Percentiles rank a stretch among this genome's conserved stretches.
phyloP scores from a whole-genome alignment of 73 alveolate species.

The Effrenium voratum region DNA sequence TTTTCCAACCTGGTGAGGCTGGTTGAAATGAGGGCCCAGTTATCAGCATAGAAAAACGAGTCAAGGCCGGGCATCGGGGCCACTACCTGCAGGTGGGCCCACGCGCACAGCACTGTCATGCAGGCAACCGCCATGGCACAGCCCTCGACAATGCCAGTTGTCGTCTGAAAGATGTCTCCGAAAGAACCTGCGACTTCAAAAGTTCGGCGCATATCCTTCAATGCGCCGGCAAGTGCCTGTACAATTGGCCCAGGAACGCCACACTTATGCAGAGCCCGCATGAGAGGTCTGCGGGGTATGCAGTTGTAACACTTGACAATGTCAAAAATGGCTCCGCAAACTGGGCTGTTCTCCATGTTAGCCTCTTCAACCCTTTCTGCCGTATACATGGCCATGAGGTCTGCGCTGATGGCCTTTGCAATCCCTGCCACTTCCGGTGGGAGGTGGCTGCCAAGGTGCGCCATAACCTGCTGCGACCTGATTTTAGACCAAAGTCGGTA shows the following conservation, averaged over 20 bases:
- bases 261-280: not conserved
- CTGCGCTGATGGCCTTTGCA: not conserved
- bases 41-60: too few relatives aligned
- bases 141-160: too few relatives aligned
- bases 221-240: not conserved
- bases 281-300: not conserved
- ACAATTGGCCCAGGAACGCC: not conserved
- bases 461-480: not conserved
- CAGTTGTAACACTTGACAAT: too few relatives aligned
- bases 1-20: too few relatives aligned
- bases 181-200: not conserved
- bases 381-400: not conserved
- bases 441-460: not conserved
- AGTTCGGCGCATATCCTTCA: not conserved
- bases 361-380: not conserved
- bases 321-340: not conserved
- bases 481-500: not conserved
- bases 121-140: not conserved
- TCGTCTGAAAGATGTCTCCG: not conserved
- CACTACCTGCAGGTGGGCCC: too few relatives aligned
- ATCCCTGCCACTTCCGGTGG: not conserved
- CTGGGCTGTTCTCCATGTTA: not conserved
- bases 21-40: too few relatives aligned
- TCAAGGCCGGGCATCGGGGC: too few relatives aligned
- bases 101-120: not conserved